Conservation (phyloP, 2,329 filamentous ascomycete genomes). For the Venturia aucupariae region DNA sequence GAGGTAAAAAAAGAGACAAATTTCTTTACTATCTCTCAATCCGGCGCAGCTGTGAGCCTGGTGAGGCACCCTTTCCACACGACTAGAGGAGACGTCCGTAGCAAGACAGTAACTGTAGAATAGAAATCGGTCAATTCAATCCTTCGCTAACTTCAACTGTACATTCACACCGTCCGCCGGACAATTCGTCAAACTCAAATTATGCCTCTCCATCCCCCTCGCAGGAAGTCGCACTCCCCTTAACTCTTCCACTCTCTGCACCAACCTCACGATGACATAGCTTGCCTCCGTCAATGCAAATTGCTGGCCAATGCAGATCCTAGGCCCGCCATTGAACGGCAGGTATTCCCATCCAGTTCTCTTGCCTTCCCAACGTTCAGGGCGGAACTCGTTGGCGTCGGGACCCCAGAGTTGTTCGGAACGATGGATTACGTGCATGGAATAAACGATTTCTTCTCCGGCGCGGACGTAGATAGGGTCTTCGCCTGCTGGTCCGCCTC, state of each 20-base stretch:
- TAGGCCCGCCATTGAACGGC: constrained; percentile 26
- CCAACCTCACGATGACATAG: constrained; percentile 23
- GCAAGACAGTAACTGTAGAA: no score
- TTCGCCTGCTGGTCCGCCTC: constrained; percentile 23
- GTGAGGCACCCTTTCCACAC: no score
- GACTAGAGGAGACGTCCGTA: no score
- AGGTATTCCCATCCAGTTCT: constrained; percentile 28
- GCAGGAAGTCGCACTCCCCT: constrained; percentile 20
- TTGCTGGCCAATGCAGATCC: constrained; percentile 21
- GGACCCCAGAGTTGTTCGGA: constrained; percentile 11
- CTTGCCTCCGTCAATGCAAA: constrained; percentile 24
- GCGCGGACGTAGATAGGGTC: constrained; percentile 23
- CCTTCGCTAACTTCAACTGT: background rate
- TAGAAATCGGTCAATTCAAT: background rate
- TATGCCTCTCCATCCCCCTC: background rate
- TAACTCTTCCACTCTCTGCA: constrained; percentile 25
- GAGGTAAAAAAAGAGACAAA: constrained; percentile 18
- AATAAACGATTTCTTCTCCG: constrained; percentile 21
- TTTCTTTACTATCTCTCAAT: constrained; percentile 13
- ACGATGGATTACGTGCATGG: constrained; percentile 20
- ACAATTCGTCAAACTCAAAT: constrained; percentile 10
- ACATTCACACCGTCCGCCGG: constrained; percentile 13
- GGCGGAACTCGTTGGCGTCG: constrained; percentile 12
- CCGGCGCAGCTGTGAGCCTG: background rate
- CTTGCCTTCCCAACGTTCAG: constrained; percentile 15